Evolutionary conservation across 1,284 basidiomycete species (phyloP).

Genomic region (Pyrrhoderma lamaoense): DNA sequence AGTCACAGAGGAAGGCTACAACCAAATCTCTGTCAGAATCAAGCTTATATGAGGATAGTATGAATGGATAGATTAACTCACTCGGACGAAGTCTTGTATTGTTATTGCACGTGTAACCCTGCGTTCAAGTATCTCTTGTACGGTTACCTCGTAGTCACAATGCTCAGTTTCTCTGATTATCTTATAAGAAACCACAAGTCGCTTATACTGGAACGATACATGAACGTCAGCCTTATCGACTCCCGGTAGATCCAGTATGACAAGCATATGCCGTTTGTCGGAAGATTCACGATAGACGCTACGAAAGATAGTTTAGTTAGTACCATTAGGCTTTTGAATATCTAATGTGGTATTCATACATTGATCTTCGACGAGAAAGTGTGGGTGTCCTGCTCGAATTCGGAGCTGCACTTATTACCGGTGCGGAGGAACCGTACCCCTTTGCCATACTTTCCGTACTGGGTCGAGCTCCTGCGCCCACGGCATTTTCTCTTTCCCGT

Average conservation of each 20-base stretch:
- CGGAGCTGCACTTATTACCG: no score
- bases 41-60: neutral
- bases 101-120: slow-evolving; percentile 41
- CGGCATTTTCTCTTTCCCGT: neutral
- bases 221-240: slow-evolving; percentile 65
- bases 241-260: slow-evolving; percentile 55
- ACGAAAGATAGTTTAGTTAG: neutral
- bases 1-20: slow-evolving; percentile 61
- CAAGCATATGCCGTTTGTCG: slow-evolving; percentile 19
- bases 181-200: slow-evolving; percentile 63
- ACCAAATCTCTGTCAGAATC: neutral
- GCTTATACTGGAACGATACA: slow-evolving; percentile 56
- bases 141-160: slow-evolving; percentile 49
- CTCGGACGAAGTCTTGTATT: slow-evolving; percentile 42
- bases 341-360: neutral
- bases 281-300: slow-evolving; percentile 2
- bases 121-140: slow-evolving; percentile 54
- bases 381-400: no score
- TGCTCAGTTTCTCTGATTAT: slow-evolving; percentile 48
- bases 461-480: neutral
- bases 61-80: slow-evolving; percentile 21
- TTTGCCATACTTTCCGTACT: no score
- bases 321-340: neutral
- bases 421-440: no score
- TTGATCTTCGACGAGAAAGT: neutral